phyloP scores from a whole-genome alignment of 441 rosid genomes.

The Biscutella laevigata region DNA sequence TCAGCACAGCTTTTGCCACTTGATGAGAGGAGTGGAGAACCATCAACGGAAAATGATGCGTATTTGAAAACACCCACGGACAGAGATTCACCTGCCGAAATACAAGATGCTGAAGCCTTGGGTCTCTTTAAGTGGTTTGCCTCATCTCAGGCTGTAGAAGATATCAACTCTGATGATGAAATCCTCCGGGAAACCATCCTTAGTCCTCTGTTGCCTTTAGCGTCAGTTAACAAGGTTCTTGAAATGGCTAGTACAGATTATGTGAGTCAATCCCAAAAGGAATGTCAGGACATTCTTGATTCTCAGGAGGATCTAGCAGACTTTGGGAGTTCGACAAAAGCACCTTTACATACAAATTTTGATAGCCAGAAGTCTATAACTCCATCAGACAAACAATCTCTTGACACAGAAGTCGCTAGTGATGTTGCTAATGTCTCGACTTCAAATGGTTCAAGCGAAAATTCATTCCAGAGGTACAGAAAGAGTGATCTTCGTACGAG shows the following conservation, averaged over 20 bases:
- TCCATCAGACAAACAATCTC: constrained; percentile 34
- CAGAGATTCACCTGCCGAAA: constrained; percentile 17
- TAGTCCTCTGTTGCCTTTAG: constrained; percentile 69
- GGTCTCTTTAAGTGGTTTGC: constrained; percentile 90
- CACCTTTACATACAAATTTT: constrained; percentile 26
- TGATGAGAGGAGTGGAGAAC: constrained; percentile 26
- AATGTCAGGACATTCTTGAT: constrained; percentile 97
- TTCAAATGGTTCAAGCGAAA: constrained; percentile 32
- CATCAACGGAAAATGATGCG: constrained; percentile 19
- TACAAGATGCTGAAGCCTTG: constrained; percentile 61
- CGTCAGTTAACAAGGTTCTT: constrained; percentile 56
- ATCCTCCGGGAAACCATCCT: constrained; percentile 69
- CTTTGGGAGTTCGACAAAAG: constrained; percentile 37
- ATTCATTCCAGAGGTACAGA: constrained; percentile 33
- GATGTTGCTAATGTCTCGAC: constrained; percentile 35
- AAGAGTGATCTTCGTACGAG: constrained; percentile 33
- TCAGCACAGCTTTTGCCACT: constrained; percentile 25
- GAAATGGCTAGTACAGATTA: constrained; percentile 78
- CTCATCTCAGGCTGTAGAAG: constrained; percentile 82
- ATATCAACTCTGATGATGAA: constrained; percentile 95
- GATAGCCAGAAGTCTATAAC: constrained; percentile 22
- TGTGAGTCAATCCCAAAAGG: constrained; percentile 79
- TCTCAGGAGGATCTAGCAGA: constrained; percentile 52
- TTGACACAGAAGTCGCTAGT: constrained; percentile 42
- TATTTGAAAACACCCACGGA: constrained; percentile 15